Base-by-base conservation (phyloP, 176 grass and related monocot species). In the Rhynchospora pubera region DNA sequence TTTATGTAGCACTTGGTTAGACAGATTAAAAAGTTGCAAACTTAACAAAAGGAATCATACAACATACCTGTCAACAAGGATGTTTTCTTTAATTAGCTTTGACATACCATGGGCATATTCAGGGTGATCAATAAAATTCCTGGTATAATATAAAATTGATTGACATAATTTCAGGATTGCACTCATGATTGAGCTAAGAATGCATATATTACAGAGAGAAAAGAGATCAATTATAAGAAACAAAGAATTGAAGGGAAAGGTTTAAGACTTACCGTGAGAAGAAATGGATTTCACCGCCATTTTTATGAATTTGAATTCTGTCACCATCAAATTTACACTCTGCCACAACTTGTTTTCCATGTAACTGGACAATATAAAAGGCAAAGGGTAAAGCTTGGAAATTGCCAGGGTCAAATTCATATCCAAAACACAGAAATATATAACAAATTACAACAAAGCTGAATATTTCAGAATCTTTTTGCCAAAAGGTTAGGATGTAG, bases 261-360 rank as follows among this genome's bases (percentile, higher is more conserved):
- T 70, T 84, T 70, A 84, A 56, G 34, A 45, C 73, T 79, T 91
- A 94, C 94, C 94, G 79, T 83, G 94, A 97, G 82, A 97, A 97
- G 83, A 92, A 97, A 84, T 97, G 91, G 34, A 97, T 94, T 51
- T 94, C 90, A 69, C 94, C 87, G 47, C 92, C 90, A 32, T 97
- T 91, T 83, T 97, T 97, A 71, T 97, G 94, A 79, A 97, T 92
- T 91, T 97, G 94, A 89, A 97, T 97, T 84, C 92, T 92, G 47
- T 97, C 94, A 53, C 94, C 94, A 62, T 97, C 94, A 24, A 97
- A 97, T 88, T 97, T 97, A 73, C 92, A 94, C 81, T 97, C 94
- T 39, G 91, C 92, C 65, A 92, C 88, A 22, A 94, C 87, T 84
- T 90, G 85, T 81, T 97, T 97, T 34, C 94, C 94, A 76, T 94